Conservation (phyloP, 352 stramenopile species). For the Phytophthora cryptogea region DNA sequence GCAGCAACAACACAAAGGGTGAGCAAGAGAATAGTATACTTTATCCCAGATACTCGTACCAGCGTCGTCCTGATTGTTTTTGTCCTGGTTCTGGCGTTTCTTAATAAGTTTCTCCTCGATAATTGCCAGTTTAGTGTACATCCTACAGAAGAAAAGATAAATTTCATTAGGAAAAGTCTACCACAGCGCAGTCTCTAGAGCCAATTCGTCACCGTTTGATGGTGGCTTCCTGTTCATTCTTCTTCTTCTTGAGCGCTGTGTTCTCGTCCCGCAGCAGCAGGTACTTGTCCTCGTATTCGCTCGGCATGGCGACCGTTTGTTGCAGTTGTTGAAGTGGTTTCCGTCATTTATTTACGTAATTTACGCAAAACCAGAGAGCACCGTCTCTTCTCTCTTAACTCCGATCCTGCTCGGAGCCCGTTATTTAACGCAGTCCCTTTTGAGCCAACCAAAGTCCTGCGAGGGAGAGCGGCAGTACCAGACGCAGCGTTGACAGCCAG, state of each 20-base stretch:
- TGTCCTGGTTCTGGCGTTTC: slow-evolving; percentile 51
- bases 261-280: slow-evolving; percentile 85
- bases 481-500: slow-evolving; percentile 18
- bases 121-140: slow-evolving; percentile 90
- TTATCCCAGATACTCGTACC: slow-evolving; percentile 22
- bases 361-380: no score
- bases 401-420: no score
- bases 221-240: slow-evolving; percentile 90
- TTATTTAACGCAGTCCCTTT: slow-evolving; percentile 7
- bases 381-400: no score
- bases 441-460: slow-evolving; percentile 36
- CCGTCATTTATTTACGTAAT: no score
- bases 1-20: background rate
- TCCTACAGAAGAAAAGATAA: slow-evolving; percentile 37
- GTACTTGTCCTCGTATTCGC: slow-evolving; percentile 87
- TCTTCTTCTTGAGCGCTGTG: slow-evolving; percentile 87
- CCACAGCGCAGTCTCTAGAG: no score
- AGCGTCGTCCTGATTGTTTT: slow-evolving; percentile 65
- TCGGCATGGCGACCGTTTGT: slow-evolving; percentile 39
- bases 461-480: slow-evolving; percentile 34
- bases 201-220: slow-evolving; percentile 69
- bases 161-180: no score
- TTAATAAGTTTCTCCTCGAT: slow-evolving; percentile 88
- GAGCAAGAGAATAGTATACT: no score
- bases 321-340: background rate